Percentiles rank a stretch among this genome's conserved stretches.
Evolutionary conservation across 2,329 filamentous ascomycete genomes (phyloP).

Genomic region (Cladosporium sp.): DNA sequence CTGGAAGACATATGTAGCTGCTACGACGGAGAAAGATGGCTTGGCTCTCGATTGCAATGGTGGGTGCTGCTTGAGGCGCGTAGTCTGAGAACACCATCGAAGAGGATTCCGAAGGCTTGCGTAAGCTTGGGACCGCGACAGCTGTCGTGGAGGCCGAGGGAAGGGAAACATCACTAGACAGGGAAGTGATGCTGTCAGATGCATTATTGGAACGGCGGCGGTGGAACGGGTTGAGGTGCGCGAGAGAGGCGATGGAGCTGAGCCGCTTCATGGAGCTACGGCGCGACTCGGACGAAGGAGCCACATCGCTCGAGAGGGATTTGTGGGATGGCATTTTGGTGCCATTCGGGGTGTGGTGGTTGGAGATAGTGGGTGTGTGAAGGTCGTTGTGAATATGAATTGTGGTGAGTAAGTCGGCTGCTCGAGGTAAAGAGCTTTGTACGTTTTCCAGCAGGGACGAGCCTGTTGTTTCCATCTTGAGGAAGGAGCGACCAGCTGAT

Average conservation of each 20-base stretch:
- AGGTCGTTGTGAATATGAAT: background rate
- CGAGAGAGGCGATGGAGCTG: constrained; percentile 37
- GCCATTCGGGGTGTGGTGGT: constrained; percentile 1
- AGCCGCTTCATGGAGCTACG: constrained; percentile 28
- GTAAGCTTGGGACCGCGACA: constrained; percentile 14
- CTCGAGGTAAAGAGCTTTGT: background rate
- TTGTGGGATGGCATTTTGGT: constrained; percentile 29
- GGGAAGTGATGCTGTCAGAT: constrained; percentile 29
- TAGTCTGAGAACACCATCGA: background rate
- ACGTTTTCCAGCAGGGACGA: background rate
- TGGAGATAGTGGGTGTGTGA: background rate
- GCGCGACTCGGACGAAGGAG: constrained; percentile 13
- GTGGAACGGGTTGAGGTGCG: constrained; percentile 37
- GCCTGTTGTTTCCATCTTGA: background rate
- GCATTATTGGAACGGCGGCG: constrained; percentile 34
- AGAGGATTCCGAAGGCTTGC: constrained; percentile 12
- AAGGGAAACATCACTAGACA: constrained; percentile 27
- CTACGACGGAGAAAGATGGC: constrained; percentile 25
- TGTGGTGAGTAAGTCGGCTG: background rate
- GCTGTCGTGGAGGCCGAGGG: constrained; percentile 18
- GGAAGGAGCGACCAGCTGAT: background rate
- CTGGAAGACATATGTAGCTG: constrained; percentile 36
- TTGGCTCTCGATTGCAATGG: constrained; percentile 21
- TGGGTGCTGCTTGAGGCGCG: constrained; percentile 10
- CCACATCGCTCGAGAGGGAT: constrained; percentile 24